Evolutionary conservation across 805 yeast species (phyloP), one percentile per base, ranked within the genome.

Genomic region (Saccharomycopsis amapae): DNA sequence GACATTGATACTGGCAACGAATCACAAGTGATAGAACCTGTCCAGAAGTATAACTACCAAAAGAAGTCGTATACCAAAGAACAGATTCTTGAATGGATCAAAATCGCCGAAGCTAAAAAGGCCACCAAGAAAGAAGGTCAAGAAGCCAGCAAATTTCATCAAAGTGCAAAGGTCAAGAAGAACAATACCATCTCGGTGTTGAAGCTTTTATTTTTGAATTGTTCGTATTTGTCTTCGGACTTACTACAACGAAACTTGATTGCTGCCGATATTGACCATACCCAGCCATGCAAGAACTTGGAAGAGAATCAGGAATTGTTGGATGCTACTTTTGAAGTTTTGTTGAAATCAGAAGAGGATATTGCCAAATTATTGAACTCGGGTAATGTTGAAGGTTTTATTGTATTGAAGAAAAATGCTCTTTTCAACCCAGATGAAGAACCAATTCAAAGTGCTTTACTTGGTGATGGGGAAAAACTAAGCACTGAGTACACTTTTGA

Each of bases 171-270:
- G 19, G 60, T 62, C 5, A 28, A 28, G 23, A 35, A 18, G 4
- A 19, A 20, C 20, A 79, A 74, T 53, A 71, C 73, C 0, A 66
- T 69, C 12, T 75, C 89, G 0, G 73, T 89, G 23, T 86, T 83
- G 50, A 86, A 85, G 57, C 61, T 85, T 9, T 61, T 82, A 24
- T 82, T 85, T 53, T 67, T 78, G 18, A 78, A 80, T 51, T 76
- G 78, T 2, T 80, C 94, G 18, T 83, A 81, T 53, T 63, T 89
- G 25, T 83, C 96, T 0, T 76, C 90, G 5, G 95, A 86, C 48
- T 64, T 90, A 56, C 71, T 90, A 7, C 81, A 79, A 38, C 79
- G 79, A 49, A 67, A 68, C 23, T 63, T 89, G 40, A 60, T 60
- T 5, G 64, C 64, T 10, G 56, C 61, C 20, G 77, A 67, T 0